Conservation (phyloP, 2,329 filamentous ascomycete species). For the Diaporthe eres region DNA sequence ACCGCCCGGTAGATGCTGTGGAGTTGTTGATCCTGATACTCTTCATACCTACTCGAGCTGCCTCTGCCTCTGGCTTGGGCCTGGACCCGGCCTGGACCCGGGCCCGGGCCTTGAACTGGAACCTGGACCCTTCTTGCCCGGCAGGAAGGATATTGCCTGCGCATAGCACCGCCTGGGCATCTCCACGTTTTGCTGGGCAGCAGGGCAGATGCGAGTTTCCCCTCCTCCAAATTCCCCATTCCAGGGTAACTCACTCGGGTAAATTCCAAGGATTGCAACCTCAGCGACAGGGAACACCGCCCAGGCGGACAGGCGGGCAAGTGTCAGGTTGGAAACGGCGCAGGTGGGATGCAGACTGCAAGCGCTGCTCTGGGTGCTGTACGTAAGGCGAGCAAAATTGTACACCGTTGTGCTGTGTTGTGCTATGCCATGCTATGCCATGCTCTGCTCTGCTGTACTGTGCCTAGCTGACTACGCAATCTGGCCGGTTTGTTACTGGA, state of each 20-base stretch:
- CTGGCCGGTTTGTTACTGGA: background rate
- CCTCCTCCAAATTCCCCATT: slow-evolving; percentile 27
- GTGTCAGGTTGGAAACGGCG: background rate
- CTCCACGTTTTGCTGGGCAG: slow-evolving; percentile 31
- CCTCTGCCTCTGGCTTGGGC: background rate
- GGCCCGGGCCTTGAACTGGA: background rate
- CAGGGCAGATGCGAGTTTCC: slow-evolving; percentile 27
- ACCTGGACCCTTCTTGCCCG: slow-evolving; percentile 5
- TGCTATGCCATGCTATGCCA: too few species aligned
- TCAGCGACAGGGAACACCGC: slow-evolving; percentile 14
- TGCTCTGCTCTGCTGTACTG: background rate
- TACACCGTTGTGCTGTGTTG: background rate
- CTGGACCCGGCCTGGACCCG: background rate
- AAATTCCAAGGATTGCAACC: slow-evolving; percentile 30
- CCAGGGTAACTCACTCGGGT: slow-evolving; percentile 30
- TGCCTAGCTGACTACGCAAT: background rate
- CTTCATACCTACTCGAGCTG: background rate
- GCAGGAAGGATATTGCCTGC: slow-evolving; percentile 27
- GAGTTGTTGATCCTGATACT: background rate
- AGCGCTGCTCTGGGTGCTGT: background rate
- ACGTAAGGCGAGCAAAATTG: background rate
- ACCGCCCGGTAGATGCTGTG: slow-evolving; percentile 6
- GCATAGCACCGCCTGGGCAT: slow-evolving; percentile 11
- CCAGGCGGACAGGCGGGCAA: background rate
- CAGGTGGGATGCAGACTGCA: background rate